Evolutionary conservation across 805 yeast species (phyloP).

Genomic region (Kodamaea hsintzibuensis): DNA sequence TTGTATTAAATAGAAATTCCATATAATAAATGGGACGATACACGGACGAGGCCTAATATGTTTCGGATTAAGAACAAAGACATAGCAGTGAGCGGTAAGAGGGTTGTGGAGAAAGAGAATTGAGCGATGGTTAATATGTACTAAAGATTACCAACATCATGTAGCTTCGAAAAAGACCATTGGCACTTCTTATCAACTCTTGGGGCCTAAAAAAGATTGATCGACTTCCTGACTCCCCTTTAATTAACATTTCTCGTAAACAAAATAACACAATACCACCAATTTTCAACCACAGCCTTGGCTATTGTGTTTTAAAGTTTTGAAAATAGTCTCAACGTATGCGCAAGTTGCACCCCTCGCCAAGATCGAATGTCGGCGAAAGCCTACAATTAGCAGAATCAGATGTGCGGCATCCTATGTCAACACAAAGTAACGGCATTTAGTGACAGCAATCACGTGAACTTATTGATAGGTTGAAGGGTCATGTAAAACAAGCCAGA

Average conservation of each 20-base stretch:
- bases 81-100: background rate
- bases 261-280: background rate
- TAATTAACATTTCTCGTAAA: background rate
- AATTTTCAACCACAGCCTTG: background rate
- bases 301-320: background rate
- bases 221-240: no score
- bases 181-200: no score
- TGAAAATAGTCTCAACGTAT: constrained; percentile 2
- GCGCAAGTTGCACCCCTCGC: constrained; percentile 4
- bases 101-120: no score
- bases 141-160: no score
- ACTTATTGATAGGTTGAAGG: background rate
- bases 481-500: no score
- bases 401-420: constrained; percentile 2
- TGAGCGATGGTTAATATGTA: no score
- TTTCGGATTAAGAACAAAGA: background rate
- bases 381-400: background rate
- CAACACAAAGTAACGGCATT: constrained; percentile 3
- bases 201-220: no score
- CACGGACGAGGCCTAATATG: background rate
- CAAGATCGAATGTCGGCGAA: constrained; percentile 5
- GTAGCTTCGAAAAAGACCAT: no score
- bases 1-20: background rate
- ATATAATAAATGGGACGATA: background rate
- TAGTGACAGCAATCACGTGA: background rate